Base-by-base conservation (phyloP, 75 land plant genomes). In the Pinus albicaulis region DNA sequence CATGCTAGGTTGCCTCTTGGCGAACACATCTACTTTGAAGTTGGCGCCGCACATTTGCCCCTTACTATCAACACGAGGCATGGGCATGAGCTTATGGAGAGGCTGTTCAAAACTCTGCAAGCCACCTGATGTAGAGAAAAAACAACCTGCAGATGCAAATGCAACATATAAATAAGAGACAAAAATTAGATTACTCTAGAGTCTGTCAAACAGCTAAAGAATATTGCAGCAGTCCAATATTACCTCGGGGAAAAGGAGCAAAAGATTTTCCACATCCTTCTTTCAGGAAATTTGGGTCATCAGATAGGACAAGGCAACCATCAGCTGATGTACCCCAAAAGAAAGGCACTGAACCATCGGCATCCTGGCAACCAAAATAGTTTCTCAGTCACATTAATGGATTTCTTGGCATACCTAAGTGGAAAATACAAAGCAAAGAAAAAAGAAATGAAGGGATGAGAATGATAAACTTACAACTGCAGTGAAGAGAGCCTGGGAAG, bases 171-270 rank as follows among this genome's bases (percentile, higher is more conserved):
- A 1, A 17, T 66, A 15, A 17, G 48, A 44, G 8, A 6, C 0
- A 34, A 34, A 36, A 31, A 31, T 31, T 31, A 31, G 0, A 31
- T 31, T 31, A 31, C 31, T 31, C 31, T n/a, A n/a, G n/a, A n/a
- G n/a, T n/a, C n/a, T 31, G 31, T 2, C 2, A 31, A 31, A 31
- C 31, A 31, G 31, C 31, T 31, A 65, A 36, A 17, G 22, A 15
- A 28, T 34, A 34, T 7, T 1, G 3, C 0, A 66, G 5, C 17
- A 19, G 2, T 66, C 11, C 5, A 10, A 19, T 66, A 65, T 65
- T 83, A 92, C 94, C 94, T 85, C 77, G 88, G 26, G 99, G 99
- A 68, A 97, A 97, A 19, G 99, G 95, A 53, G 99, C 99, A 89
- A 89, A 97, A n/a, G 99, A 97, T 59, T 92, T 94, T 3, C 98